Evolutionary conservation across 2,329 filamentous ascomycete genomes (phyloP).

Genomic region (Setomelanomma holmii): DNA sequence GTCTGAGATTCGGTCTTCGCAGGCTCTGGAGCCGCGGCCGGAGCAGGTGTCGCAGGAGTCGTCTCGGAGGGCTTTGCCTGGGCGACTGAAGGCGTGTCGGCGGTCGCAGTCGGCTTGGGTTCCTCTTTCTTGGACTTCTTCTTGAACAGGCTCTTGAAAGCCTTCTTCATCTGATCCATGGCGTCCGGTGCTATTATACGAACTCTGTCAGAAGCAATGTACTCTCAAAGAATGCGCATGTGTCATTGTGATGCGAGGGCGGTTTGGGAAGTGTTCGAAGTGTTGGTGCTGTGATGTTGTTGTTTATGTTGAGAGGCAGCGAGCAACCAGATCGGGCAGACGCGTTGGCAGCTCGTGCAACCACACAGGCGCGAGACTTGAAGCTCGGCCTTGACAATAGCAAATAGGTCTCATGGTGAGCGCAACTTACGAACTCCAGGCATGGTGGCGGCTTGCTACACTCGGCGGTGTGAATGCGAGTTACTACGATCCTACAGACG

Average conservation of each 20-base stretch:
- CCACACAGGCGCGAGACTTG: neutral
- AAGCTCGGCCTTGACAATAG: neutral
- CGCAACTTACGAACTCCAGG: slow-evolving; percentile 50
- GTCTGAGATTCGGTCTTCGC: slow-evolving; percentile 17
- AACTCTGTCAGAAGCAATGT: neutral
- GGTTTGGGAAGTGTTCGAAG: neutral
- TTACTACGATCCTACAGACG: too few species aligned
- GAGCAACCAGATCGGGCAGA: neutral
- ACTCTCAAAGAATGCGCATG: neutral
- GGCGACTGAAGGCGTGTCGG: slow-evolving; percentile 31
- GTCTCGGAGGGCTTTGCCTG: slow-evolving; percentile 43
- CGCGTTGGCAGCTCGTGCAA: neutral
- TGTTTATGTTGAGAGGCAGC: too few species aligned
- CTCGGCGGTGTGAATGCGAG: too few species aligned
- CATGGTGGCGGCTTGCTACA: slow-evolving; percentile 35
- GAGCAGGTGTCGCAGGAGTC: slow-evolving; percentile 39
- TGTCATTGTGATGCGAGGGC: neutral
- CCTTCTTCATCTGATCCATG: slow-evolving; percentile 46
- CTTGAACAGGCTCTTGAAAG: slow-evolving; percentile 47
- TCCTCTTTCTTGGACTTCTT: slow-evolving; percentile 44
- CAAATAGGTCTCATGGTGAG: slow-evolving; percentile 2
- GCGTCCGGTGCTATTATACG: slow-evolving; percentile 42
- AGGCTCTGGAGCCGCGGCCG: slow-evolving; percentile 30
- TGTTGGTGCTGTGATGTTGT: neutral
- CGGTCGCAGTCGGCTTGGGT: slow-evolving; percentile 33